Percentiles rank a stretch among this genome's conserved stretches.
Evolutionary conservation across 2,329 filamentous ascomycete genomes (phyloP).

Genomic region (Tolypocladium endophyticum): DNA sequence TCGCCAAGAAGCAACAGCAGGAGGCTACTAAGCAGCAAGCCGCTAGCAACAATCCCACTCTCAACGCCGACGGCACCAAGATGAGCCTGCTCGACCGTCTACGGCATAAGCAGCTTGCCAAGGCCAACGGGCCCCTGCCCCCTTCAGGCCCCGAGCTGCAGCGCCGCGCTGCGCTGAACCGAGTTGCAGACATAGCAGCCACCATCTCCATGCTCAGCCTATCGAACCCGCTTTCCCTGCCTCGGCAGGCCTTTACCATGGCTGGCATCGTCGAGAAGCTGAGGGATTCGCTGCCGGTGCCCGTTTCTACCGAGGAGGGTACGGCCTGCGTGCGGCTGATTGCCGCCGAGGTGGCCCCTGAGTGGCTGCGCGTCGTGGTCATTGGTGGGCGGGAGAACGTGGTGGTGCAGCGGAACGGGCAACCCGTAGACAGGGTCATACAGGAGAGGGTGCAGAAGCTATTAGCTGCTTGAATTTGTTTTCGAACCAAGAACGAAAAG

Average conservation of each 20-base stretch:
- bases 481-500: not conserved
- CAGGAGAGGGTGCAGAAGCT: constrained; percentile 25
- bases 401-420: constrained; percentile 37
- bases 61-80: constrained; percentile 36
- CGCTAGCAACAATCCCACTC: constrained; percentile 16
- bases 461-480: constrained; percentile 11
- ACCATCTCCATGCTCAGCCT: constrained; percentile 57
- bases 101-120: constrained; percentile 56
- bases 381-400: constrained; percentile 46
- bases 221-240: constrained; percentile 35
- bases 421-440: constrained; percentile 26
- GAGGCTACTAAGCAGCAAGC: constrained; percentile 24
- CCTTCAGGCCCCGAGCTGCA: constrained; percentile 46
- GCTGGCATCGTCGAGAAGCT: constrained; percentile 52
- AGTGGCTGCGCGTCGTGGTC: constrained; percentile 43
- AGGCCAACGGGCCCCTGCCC: constrained; percentile 44
- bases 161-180: constrained; percentile 54
- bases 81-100: constrained; percentile 68
- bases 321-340: constrained; percentile 38
- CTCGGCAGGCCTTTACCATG: constrained; percentile 56
- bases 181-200: constrained; percentile 56
- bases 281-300: constrained; percentile 52
- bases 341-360: constrained; percentile 42
- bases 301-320: constrained; percentile 42
- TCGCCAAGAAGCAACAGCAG: constrained; percentile 37